Evolutionary conservation across 208 protist genomes (phyloP).

Genomic region (Phytomonas serpens): DNA sequence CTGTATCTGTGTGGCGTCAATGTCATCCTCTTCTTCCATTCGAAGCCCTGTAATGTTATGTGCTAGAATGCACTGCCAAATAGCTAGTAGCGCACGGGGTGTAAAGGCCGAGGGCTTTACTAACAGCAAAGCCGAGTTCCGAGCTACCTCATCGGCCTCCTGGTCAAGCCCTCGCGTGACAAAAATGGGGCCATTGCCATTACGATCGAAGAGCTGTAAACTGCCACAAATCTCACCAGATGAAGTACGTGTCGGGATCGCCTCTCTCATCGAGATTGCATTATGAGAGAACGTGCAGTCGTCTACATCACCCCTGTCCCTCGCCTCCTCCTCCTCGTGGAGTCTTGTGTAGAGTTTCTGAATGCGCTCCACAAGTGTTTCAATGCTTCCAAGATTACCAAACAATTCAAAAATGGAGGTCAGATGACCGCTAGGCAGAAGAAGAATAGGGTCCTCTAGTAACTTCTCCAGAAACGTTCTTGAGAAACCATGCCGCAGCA

Average conservation of each 20-base stretch:
- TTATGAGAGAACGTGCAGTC: background rate
- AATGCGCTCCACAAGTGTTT: constrained; percentile 20
- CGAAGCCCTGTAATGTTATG: constrained; percentile 18
- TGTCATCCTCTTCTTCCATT: constrained; percentile 29
- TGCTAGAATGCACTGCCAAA: background rate
- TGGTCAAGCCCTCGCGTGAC: background rate
- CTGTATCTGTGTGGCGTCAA: constrained; percentile 30
- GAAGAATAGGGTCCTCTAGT: constrained; percentile 27
- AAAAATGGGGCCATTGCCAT: constrained; percentile 2
- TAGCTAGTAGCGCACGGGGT: background rate
- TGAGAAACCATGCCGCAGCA: constrained; percentile 31
- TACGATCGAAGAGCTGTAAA: background rate
- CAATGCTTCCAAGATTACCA: constrained; percentile 19
- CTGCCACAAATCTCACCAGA: background rate
- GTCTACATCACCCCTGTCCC: constrained; percentile 2
- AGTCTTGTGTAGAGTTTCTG: constrained; percentile 17
- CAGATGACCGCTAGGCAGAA: constrained; percentile 18
- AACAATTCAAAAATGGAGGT: constrained; percentile 37
- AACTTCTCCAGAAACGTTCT: constrained; percentile 28
- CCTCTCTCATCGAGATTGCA: background rate
- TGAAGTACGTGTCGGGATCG: background rate
- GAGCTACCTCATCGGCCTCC: background rate
- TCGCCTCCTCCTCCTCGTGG: constrained; percentile 17
- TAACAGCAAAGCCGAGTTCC: constrained; percentile 55
- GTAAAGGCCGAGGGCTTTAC: constrained; percentile 32